These are phyloP conservation scores for Populus nigra DNA, from an alignment of 345 rosid genomes.

Conservation along the genomic window DNA sequence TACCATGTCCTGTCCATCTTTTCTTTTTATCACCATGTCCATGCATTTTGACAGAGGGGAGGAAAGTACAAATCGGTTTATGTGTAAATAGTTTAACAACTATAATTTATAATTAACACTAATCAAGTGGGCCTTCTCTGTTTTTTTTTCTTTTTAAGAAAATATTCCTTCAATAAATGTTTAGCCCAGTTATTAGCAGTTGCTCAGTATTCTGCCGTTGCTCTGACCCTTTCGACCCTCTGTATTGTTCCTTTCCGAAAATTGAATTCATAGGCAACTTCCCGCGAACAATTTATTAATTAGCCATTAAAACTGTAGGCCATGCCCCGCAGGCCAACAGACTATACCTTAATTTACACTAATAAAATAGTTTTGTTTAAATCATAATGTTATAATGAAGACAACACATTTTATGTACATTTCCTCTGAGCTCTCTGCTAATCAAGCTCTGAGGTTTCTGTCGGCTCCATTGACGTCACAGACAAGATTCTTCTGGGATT, in stretches of 20 bases:
- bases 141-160: background rate
- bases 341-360: slow-evolving; percentile 6
- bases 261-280: slow-evolving; percentile 27
- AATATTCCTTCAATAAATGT: slow-evolving; percentile 12
- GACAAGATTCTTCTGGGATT: background rate
- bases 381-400: background rate
- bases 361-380: background rate
- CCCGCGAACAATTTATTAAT: slow-evolving; percentile 10
- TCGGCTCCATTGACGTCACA: background rate
- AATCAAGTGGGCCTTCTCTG: background rate
- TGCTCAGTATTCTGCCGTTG: slow-evolving; percentile 40
- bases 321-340: slow-evolving; percentile 9
- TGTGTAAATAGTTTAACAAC: too few relatives aligned
- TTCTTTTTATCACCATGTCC: too few relatives aligned
- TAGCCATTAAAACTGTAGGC: slow-evolving; percentile 20
- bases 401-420: background rate
- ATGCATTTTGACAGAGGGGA: too few relatives aligned
- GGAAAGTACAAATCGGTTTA: too few relatives aligned
- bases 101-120: too few relatives aligned
- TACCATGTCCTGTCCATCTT: too few relatives aligned
- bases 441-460: background rate
- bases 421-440: slow-evolving; percentile 1
- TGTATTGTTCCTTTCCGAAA: background rate
- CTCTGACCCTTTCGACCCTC: slow-evolving; percentile 23
- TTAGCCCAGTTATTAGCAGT: background rate